Evolutionary conservation across 2,329 filamentous ascomycete genomes (phyloP), one percentile per base, ranked within the genome.

Genomic region (Alternaria panax): DNA sequence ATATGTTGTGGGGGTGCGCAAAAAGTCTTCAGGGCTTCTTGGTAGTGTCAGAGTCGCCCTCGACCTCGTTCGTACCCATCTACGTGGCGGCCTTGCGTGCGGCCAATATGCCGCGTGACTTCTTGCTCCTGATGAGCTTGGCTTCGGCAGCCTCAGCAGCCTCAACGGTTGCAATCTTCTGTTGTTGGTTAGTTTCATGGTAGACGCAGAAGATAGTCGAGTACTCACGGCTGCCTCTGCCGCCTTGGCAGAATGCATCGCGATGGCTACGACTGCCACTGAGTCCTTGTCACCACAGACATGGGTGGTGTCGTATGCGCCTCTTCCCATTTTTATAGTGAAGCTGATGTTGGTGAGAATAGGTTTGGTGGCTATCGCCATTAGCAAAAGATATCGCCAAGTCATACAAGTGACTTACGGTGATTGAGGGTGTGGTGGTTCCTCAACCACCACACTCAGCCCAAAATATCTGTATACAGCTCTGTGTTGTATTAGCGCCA

Each of bases 281-380:
- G 54, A 55, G 2, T 64, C 62, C 27, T 52, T 52, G 2, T 42
- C 2, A 46, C 20, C 5, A 7, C 24, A 14, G 50, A 61, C 18
- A 55, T 50, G 50, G 0, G 64, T 70, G 2, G 38, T 45, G 41
- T 72, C 69, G 52, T 73, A 73, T 5, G 42, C 69, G 1, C 60
- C 65, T 2, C 67, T 68, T 0, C 65, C 65, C 68, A 72, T 72
- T 16, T 12, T 60, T 22, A 7, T 8, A 16, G 14, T 8, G n/a
- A 24, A 11, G 24, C 12, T 45, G 5, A 7, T 34, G 34, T 27
- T 7, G 22, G 24, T 16, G 24, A 8, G 14, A n/a, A 32, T 27
- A 14, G 9, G 9, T 18, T 36, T 50, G 34, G 9, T 38, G 45
- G 40, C 20, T 41, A n/a, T 32, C 7, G 18, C 47, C 20, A 38